Evolutionary conservation across 306 rosid genomes (phyloP).

Genomic region (Sophora flavescens): DNA sequence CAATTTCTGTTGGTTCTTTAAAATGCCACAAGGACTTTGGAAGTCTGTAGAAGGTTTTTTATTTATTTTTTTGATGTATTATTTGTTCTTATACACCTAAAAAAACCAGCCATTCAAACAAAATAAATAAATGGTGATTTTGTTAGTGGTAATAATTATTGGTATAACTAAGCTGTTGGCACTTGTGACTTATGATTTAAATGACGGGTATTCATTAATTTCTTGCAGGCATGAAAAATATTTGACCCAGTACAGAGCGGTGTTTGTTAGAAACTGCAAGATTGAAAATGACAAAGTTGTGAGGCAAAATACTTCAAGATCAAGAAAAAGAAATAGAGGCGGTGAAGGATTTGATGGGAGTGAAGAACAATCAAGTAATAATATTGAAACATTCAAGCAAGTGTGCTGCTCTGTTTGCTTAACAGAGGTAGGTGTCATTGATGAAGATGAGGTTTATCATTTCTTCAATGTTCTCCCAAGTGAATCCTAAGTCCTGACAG

Average conservation of each 20-base stretch:
- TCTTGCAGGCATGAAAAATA: constrained; percentile 81
- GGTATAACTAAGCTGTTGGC: constrained; percentile 20
- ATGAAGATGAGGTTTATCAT: constrained; percentile 76
- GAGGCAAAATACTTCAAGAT: constrained; percentile 48
- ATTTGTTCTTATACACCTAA: neutral
- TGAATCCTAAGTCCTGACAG: constrained; percentile 50
- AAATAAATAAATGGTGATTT: neutral
- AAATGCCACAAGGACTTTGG: neutral
- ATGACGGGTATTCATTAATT: constrained; percentile 32
- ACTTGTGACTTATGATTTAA: constrained; percentile 23
- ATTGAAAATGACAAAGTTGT: constrained; percentile 47
- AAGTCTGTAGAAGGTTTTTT: neutral
- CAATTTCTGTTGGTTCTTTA: neutral
- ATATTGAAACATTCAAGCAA: constrained; percentile 59
- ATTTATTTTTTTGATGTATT: neutral
- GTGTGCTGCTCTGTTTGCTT: constrained; percentile 76
- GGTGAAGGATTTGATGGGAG: constrained; percentile 42
- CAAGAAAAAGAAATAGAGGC: constrained; percentile 52
- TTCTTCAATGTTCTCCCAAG: constrained; percentile 72
- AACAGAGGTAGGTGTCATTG: constrained; percentile 75
- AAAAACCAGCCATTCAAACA: neutral
- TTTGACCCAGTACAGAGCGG: constrained; percentile 80
- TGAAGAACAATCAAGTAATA: constrained; percentile 44
- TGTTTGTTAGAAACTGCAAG: constrained; percentile 76
- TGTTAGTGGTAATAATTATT: constrained; percentile 12